A percentile compares a stretch with the other conserved stretches of the same genome.
Evolutionary conservation across 2,329 filamentous ascomycete species (phyloP).

Genomic region (Penicillium sp.): DNA sequence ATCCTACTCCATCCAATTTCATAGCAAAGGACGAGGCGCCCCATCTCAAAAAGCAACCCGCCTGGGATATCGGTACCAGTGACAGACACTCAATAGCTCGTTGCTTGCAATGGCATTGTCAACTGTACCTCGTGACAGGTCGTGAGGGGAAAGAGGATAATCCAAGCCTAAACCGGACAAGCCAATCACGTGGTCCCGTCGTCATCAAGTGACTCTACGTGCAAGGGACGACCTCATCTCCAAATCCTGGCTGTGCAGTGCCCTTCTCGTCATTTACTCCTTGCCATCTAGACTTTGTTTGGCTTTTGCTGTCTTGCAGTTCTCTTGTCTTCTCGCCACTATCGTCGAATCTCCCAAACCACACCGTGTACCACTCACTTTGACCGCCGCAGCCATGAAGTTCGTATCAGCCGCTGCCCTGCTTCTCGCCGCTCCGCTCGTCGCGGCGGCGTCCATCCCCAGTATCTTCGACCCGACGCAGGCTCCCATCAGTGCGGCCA

Average conservation of each 20-base stretch:
- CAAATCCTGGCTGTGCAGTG: conserved; percentile 2
- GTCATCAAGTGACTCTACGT: conserved; percentile 19
- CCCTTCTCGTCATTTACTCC: background rate
- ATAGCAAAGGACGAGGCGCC: too few species aligned
- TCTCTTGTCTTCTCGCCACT: too few species aligned
- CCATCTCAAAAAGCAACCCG: too few species aligned
- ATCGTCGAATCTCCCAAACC: background rate
- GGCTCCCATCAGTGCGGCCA: conserved; percentile 43
- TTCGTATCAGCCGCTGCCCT: conserved; percentile 34
- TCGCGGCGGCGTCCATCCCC: conserved; percentile 40
- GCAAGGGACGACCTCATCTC: conserved; percentile 4
- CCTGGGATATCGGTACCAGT: too few species aligned
- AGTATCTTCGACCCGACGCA: conserved; percentile 47
- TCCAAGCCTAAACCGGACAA: conserved; percentile 5
- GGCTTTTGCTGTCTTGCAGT: background rate
- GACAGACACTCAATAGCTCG: too few species aligned
- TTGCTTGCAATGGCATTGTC: too few species aligned
- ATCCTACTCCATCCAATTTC: too few species aligned
- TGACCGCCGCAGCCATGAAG: conserved; percentile 35
- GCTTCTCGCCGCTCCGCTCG: conserved; percentile 41
- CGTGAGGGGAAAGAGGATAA: conserved; percentile 1
- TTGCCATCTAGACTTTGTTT: background rate
- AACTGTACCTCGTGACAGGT: too few species aligned
- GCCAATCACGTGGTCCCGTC: conserved; percentile 13
- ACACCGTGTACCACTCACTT: background rate